phyloP scores from a whole-genome alignment of 1,139 yeast genomes.

The Kodamaea ohmeri region DNA sequence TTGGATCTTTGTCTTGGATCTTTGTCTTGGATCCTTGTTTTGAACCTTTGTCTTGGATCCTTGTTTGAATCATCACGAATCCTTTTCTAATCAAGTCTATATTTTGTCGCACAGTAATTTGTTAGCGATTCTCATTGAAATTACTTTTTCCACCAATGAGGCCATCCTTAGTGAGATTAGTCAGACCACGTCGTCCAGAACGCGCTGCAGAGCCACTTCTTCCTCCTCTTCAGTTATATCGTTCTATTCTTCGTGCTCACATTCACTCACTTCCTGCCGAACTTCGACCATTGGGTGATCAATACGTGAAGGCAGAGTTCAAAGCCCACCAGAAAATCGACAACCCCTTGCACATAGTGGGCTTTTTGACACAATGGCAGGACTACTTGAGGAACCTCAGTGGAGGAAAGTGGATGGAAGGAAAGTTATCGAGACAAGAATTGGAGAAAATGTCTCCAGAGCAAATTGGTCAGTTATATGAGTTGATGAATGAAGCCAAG shows the following conservation, averaged over 20 bases:
- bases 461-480: constrained; percentile 74
- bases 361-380: constrained; percentile 93
- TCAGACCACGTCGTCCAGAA: constrained; percentile 58
- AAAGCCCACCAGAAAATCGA: constrained; percentile 79
- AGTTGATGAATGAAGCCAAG: constrained; percentile 47
- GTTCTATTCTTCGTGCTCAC: constrained; percentile 80
- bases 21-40: too few relatives aligned
- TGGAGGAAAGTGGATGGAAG: constrained; percentile 75
- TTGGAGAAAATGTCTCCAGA: constrained; percentile 87
- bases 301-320: constrained; percentile 86
- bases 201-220: constrained; percentile 58
- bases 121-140: too few relatives aligned
- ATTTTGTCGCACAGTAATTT: too few relatives aligned
- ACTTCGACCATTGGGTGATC: constrained; percentile 79
- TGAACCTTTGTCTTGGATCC: too few relatives aligned
- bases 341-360: constrained; percentile 90
- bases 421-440: constrained; percentile 61
- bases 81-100: too few relatives aligned
- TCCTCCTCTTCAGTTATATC: constrained; percentile 78
- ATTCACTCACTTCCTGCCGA: constrained; percentile 57
- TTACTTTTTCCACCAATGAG: constrained; percentile 37
- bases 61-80: too few relatives aligned
- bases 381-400: constrained; percentile 72
- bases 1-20: too few relatives aligned
- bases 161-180: constrained; percentile 43